Evolutionary conservation across 2,329 filamentous ascomycete species (phyloP).

Genomic region (Fonsecaea monophora): DNA sequence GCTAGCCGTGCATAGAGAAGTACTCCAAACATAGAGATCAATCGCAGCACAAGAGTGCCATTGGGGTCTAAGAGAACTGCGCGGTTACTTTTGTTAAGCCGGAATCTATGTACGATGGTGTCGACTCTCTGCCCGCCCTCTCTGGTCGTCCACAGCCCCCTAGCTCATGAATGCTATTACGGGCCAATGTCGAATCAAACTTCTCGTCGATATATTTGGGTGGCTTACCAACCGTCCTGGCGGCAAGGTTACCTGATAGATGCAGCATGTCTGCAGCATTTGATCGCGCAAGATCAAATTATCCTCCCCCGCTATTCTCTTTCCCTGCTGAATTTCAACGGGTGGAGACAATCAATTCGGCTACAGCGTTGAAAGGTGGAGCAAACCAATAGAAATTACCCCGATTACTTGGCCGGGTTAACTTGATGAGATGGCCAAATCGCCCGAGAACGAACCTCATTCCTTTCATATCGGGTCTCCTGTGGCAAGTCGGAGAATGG

Average conservation of each 20-base stretch:
- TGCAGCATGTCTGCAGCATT: background rate
- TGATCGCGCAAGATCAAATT: background rate
- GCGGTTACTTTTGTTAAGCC: background rate
- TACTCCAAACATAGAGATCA: no score
- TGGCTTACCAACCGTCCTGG: background rate
- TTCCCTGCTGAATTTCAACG: background rate
- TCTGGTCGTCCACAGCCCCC: background rate
- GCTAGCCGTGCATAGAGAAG: background rate
- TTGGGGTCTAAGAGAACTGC: background rate
- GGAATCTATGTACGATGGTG: background rate
- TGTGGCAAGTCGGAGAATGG: background rate
- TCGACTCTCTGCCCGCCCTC: background rate
- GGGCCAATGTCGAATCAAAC: background rate
- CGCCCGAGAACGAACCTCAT: conserved; percentile 11
- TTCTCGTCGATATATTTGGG: background rate
- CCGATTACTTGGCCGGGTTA: conserved; percentile 10
- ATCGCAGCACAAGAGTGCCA: background rate
- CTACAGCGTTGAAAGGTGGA: background rate
- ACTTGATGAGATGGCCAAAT: background rate
- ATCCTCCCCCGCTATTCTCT: background rate
- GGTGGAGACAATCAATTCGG: background rate
- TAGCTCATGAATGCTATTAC: background rate
- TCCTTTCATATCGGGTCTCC: background rate
- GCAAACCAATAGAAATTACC: background rate
- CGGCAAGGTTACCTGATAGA: background rate